Base-by-base conservation (phyloP, 148 eudicot genomes). In the Nepenthes gracilis region DNA sequence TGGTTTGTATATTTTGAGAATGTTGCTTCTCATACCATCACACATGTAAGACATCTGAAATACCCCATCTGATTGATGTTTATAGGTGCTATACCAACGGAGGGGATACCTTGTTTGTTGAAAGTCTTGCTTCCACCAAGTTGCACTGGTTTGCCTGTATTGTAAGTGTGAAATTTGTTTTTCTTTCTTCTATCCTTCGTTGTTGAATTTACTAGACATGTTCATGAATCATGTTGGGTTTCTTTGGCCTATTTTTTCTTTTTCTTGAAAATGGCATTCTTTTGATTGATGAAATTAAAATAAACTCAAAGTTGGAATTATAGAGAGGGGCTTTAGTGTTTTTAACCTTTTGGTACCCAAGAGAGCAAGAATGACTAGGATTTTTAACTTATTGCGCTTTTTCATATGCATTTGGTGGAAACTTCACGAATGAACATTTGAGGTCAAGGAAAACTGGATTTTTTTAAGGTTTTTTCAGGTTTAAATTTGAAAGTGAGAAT, bases 51-150 rank as follows among this genome's bases (percentile, higher is more conserved):
- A 54, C 5, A 2, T 5, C 35, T 38, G 40, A 33, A 57, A 49
- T 55, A 1, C 60, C 63, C 14, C 47, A 3, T 62, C 11, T 37
- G 55, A 33, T 63, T 32, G 36, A 59, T 66, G 53, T 43, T 67
- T 65, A 43, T 66, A 93, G 99, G 99, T 72, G 92, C 85, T 70
- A 83, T 93, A 79, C 88, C 87, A 47, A 93, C 97, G 38, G 99
- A 89, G 73, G 99, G 99, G 63, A 89, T 93, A 71, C 97, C 99
- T 13, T 79, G 83, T 83, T 73, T 93, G 77, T 68, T 84, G 52
- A 86, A 80, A 68, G 89, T 93, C 33, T 77, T 89, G 70, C 92
- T 93, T 72, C 95, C 99, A 56, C 77, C 86, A 57, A 80, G 66
- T 74, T 89, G 95, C 72, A 71, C 78, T 64, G 95, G 95, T 60